A percentile compares a stretch with the other conserved stretches of the same genome.
phyloP scores from a whole-genome alignment of 129 eudicot species.

The Artemisia argyi region DNA sequence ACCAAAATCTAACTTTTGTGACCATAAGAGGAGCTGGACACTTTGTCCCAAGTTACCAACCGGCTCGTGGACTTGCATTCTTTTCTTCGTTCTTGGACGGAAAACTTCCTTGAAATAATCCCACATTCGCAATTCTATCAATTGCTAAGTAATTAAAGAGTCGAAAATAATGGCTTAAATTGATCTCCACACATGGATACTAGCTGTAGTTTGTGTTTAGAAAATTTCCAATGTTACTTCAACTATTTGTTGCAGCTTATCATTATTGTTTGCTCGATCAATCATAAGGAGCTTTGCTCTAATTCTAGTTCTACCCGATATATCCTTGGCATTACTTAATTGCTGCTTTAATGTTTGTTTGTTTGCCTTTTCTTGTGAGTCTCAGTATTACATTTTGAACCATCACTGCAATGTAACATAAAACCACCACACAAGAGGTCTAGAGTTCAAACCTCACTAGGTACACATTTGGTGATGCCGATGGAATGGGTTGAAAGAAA shows the following conservation, averaged over 20 bases:
- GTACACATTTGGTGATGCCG: too few relatives aligned
- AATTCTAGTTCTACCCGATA: not conserved
- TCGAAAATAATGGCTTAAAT: not conserved
- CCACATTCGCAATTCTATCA: not conserved
- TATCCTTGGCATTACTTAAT: not conserved
- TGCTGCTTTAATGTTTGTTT: not conserved
- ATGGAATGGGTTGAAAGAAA: too few relatives aligned
- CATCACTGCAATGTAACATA: not conserved
- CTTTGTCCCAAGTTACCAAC: slow-evolving; percentile 47
- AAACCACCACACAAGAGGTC: too few relatives aligned
- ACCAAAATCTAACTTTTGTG: too few relatives aligned
- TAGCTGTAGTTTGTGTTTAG: not conserved
- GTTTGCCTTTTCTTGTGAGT: not conserved
- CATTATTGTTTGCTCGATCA: not conserved
- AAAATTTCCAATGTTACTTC: not conserved
- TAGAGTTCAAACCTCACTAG: too few relatives aligned
- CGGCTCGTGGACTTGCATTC: slow-evolving; percentile 42
- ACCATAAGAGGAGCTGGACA: too few relatives aligned
- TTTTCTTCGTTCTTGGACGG: slow-evolving; percentile 54
- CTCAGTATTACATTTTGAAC: not conserved
- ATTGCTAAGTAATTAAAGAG: not conserved
- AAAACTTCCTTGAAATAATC: slow-evolving; percentile 32
- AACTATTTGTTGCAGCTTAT: not conserved
- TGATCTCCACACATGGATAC: not conserved
- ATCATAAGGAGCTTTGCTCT: not conserved